Percentiles rank a stretch among this genome's conserved stretches.
These are phyloP conservation scores for Pyricularia pennisetigena DNA, from an alignment of 2,329 filamentous ascomycete species.

Conservation along the genomic window DNA sequence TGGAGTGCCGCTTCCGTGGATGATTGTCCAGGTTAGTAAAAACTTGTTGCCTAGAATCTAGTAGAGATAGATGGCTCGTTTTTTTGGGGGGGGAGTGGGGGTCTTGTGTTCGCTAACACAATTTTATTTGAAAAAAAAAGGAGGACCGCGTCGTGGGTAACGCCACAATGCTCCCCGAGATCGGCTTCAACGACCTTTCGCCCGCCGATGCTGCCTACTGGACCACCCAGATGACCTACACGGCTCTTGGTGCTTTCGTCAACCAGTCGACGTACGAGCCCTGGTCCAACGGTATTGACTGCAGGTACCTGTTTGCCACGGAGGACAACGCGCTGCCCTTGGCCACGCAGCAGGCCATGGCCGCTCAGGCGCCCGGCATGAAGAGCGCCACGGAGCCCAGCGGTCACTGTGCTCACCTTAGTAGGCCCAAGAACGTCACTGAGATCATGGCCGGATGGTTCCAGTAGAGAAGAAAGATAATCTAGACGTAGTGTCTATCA, in stretches of 20 bases:
- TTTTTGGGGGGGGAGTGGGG: too few species aligned
- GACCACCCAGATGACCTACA: slow-evolving; percentile 2
- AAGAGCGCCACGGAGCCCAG: neutral
- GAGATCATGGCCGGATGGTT: neutral
- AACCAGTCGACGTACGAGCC: neutral
- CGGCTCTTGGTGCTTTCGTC: neutral
- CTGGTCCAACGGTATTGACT: neutral
- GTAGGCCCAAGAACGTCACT: neutral
- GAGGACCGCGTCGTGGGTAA: neutral
- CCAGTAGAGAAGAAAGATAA: too few species aligned
- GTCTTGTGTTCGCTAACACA: too few species aligned
- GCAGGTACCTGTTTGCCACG: neutral
- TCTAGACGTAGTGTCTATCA: too few species aligned
- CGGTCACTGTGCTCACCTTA: slow-evolving; percentile 2
- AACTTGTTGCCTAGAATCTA: too few species aligned
- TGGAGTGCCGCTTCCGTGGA: slow-evolving; percentile 14
- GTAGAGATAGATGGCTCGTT: too few species aligned
- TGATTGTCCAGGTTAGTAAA: slow-evolving; percentile 9
- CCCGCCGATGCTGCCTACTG: neutral
- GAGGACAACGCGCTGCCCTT: neutral
- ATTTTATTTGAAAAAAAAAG: too few species aligned
- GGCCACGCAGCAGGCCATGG: neutral
- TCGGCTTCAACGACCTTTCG: slow-evolving; percentile 1
- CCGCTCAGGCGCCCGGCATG: neutral
- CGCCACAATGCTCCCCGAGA: neutral